These are phyloP conservation scores for Ochetophila trinervis DNA, from an alignment of 306 rosid species.

Conservation along the genomic window DNA sequence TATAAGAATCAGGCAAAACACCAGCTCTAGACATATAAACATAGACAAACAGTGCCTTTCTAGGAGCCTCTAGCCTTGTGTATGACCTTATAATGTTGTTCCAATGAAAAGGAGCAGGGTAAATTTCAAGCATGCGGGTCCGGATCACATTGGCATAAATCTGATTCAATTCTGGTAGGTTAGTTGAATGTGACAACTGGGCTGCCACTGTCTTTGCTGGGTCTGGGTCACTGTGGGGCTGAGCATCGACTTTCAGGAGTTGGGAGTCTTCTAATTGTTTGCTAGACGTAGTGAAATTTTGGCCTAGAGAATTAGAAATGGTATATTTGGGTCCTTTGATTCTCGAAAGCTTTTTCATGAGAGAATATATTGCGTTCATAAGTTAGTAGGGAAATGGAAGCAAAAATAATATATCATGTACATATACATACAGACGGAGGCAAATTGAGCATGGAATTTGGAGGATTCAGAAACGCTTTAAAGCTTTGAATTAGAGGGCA, in stretches of 20 bases:
- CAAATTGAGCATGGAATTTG: neutral
- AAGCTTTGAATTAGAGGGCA: too few relatives aligned
- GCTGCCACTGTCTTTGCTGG: constrained; percentile 29
- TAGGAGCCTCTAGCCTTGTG: constrained; percentile 45
- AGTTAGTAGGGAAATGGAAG: too few relatives aligned
- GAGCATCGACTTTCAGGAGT: constrained; percentile 1
- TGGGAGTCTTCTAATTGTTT: neutral
- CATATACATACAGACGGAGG: too few relatives aligned
- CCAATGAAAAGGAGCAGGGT: constrained; percentile 58
- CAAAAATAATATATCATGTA: too few relatives aligned
- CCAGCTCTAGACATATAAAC: constrained; percentile 47
- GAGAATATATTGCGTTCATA: constrained; percentile 5
- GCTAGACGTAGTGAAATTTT: constrained; percentile 1
- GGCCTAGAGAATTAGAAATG: constrained; percentile 10
- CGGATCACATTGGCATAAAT: constrained; percentile 40
- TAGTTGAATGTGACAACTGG: constrained; percentile 30
- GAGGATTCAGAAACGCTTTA: too few relatives aligned
- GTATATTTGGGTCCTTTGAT: constrained; percentile 6
- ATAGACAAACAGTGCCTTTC: constrained; percentile 39
- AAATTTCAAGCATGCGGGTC: constrained; percentile 37
- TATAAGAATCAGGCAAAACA: constrained; percentile 56
- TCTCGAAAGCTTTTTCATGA: constrained; percentile 28
- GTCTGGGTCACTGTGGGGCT: constrained; percentile 5
- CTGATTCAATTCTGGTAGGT: constrained; percentile 33
- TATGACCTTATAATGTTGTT: constrained; percentile 63